These are phyloP conservation scores for Leptosphaerulina australis DNA, from an alignment of 2,329 filamentous ascomycete genomes.

Conservation along the genomic window DNA sequence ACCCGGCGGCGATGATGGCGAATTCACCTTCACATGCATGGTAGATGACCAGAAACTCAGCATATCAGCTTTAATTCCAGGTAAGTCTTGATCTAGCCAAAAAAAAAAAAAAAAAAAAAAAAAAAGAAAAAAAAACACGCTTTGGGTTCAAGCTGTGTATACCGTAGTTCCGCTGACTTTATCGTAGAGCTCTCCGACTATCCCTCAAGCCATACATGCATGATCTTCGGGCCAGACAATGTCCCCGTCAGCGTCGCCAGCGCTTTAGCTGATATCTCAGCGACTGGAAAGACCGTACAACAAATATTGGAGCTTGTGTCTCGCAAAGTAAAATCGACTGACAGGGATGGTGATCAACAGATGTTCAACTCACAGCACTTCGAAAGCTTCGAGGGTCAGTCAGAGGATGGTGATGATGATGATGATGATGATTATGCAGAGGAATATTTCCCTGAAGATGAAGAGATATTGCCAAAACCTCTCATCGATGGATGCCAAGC, in stretches of 20 bases:
- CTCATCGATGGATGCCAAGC: constrained; percentile 10
- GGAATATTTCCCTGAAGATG: constrained; percentile 48
- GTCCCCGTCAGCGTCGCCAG: constrained; percentile 51
- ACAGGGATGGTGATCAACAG: constrained; percentile 51
- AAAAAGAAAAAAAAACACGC: no score
- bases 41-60: constrained; percentile 39
- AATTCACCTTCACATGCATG: constrained; percentile 64
- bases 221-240: constrained; percentile 60
- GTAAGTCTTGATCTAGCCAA: constrained; percentile 19
- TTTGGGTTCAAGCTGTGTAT: not conserved
- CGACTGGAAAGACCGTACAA: constrained; percentile 54
- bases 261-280: constrained; percentile 55
- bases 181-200: constrained; percentile 64
- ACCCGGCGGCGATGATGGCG: constrained; percentile 72
- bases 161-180: not conserved
- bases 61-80: constrained; percentile 49
- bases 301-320: constrained; percentile 58
- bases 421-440: constrained; percentile 41
- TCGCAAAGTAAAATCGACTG: constrained; percentile 39
- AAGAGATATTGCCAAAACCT: constrained; percentile 46
- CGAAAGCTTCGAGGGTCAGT: constrained; percentile 39
- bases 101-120: no score
- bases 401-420: constrained; percentile 41
- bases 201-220: constrained; percentile 62
- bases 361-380: constrained; percentile 50